A percentile compares a stretch with the other conserved stretches of the same genome.
Conservation (phyloP, 2,329 filamentous ascomycete genomes). For the Calonectria pteridis region DNA sequence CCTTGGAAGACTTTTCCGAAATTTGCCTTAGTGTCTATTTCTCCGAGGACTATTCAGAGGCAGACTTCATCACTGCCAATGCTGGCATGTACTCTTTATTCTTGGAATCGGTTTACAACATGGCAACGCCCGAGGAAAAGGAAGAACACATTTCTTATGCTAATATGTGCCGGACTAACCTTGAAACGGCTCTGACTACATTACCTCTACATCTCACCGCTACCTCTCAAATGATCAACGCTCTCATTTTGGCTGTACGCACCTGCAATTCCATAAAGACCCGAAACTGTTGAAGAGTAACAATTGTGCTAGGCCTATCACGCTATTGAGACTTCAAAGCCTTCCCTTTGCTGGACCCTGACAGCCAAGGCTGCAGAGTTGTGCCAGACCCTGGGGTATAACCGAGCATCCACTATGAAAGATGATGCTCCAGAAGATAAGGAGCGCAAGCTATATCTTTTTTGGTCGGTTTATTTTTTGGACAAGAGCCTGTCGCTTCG, state of each 20-base stretch:
- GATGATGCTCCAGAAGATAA: constrained; percentile 32
- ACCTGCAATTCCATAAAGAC: background rate
- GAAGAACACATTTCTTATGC: constrained; percentile 42
- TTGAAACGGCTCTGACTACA: constrained; percentile 48
- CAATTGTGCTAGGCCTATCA: constrained; percentile 42
- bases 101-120: constrained; percentile 34
- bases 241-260: constrained; percentile 41
- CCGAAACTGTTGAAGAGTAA: background rate
- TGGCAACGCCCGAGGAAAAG: constrained; percentile 31
- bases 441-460: constrained; percentile 54
- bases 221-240: constrained; percentile 44
- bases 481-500: constrained; percentile 68
- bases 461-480: constrained; percentile 70
- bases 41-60: constrained; percentile 47
- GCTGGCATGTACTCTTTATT: constrained; percentile 49
- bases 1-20: constrained; percentile 47
- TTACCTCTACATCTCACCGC: constrained; percentile 49
- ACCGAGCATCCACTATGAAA: constrained; percentile 43
- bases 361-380: constrained; percentile 49
- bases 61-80: constrained; percentile 51
- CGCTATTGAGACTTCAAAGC: constrained; percentile 49
- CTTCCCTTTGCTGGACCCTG: constrained; percentile 48
- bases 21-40: constrained; percentile 51
- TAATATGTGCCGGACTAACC: constrained; percentile 43
- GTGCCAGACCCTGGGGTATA: constrained; percentile 48